Evolutionary conservation across 129 eudicot genomes (phyloP).

Genomic region (Glebionis coronaria): DNA sequence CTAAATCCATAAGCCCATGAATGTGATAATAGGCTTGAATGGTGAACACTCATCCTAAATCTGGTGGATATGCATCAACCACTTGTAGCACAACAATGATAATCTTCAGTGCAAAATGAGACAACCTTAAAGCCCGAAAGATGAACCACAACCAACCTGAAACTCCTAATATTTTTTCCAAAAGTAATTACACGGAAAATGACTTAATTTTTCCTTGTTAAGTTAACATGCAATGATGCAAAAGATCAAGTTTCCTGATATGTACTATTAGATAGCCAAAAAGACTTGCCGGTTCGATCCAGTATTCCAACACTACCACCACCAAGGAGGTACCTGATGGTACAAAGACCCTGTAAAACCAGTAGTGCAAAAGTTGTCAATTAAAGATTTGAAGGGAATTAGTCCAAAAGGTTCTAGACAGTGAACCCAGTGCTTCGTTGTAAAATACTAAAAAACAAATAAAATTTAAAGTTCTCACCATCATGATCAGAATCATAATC

Average conservation of each 20-base stretch:
- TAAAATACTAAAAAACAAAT: neutral
- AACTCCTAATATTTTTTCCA: neutral
- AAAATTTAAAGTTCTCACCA: slow-evolving; percentile 23
- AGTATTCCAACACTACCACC: slow-evolving; percentile 17
- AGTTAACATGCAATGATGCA: slow-evolving; percentile 24
- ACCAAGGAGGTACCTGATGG: slow-evolving; percentile 1
- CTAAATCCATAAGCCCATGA: neutral
- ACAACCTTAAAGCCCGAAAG: slow-evolving; percentile 14
- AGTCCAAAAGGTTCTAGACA: neutral
- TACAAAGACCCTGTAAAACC: slow-evolving; percentile 16
- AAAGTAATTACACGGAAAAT: slow-evolving; percentile 16
- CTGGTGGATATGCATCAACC: slow-evolving; percentile 6
- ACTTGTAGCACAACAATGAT: neutral
- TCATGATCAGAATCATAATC: slow-evolving; percentile 21
- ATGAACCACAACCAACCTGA: neutral
- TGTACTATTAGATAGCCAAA: slow-evolving; percentile 57
- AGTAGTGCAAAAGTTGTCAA: slow-evolving; percentile 11
- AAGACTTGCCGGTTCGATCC: slow-evolving; percentile 47
- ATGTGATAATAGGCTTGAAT: too few species aligned
- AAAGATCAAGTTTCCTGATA: neutral
- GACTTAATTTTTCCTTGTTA: slow-evolving; percentile 5
- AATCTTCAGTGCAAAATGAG: neutral
- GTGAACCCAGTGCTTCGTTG: neutral
- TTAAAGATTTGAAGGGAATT: neutral
- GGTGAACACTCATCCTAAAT: neutral